These are phyloP conservation scores for Diaporthe capsici DNA, from an alignment of 2,329 filamentous ascomycete species.

Conservation along the genomic window DNA sequence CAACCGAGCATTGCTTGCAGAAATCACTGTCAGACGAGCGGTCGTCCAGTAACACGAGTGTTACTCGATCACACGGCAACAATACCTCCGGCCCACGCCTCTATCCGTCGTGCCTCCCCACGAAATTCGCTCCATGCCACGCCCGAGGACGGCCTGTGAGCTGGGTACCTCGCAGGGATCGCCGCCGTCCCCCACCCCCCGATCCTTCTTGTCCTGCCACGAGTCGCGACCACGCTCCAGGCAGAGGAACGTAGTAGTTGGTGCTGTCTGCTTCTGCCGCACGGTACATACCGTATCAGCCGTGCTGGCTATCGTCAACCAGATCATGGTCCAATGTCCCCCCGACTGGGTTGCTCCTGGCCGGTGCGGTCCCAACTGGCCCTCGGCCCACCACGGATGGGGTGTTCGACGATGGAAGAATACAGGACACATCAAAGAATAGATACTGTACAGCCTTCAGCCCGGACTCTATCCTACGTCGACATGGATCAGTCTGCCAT, in stretches of 20 bases:
- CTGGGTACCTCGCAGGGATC: slow-evolving; percentile 38
- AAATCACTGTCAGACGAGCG: slow-evolving; percentile 14
- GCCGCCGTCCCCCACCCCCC: slow-evolving; percentile 8
- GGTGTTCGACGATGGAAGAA: neutral
- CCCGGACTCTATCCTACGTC: slow-evolving; percentile 23
- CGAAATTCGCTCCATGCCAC: slow-evolving; percentile 30
- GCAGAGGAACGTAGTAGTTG: neutral
- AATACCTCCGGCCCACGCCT: slow-evolving; percentile 38
- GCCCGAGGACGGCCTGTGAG: slow-evolving; percentile 32
- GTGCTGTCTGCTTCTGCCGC: slow-evolving; percentile 18
- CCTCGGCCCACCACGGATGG: slow-evolving; percentile 7
- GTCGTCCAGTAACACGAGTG: slow-evolving; percentile 36
- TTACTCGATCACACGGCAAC: slow-evolving; percentile 33
- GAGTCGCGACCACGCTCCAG: slow-evolving; percentile 27
- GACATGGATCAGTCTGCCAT: slow-evolving; percentile 22
- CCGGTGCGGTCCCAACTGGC: slow-evolving; percentile 11
- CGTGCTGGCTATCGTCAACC: slow-evolving; percentile 24
- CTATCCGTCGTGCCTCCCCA: slow-evolving; percentile 16
- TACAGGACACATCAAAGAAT: neutral
- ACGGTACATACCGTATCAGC: slow-evolving; percentile 14
- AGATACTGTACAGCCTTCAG: neutral
- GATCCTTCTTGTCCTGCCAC: slow-evolving; percentile 27
- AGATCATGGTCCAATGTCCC: neutral
- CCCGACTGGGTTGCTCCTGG: slow-evolving; percentile 28
- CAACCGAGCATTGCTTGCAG: slow-evolving; percentile 42